Base-by-base conservation (phyloP, 352 stramenopile genomes). In the Globisporangium canariense region DNA sequence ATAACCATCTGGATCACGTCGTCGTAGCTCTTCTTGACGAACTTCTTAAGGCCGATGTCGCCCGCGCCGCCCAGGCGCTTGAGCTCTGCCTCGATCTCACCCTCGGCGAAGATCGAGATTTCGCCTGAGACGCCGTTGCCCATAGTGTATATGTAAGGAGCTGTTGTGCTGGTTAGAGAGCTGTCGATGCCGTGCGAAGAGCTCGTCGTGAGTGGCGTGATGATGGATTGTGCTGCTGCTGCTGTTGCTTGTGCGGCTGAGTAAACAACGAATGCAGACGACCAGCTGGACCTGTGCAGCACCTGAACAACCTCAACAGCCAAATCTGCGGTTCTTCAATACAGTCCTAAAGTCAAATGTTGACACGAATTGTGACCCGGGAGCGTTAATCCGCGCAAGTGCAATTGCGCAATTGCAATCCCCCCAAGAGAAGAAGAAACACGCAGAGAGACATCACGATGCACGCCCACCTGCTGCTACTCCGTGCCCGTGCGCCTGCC, bases 41-140 rank as follows among this genome's bases (percentile, higher is more conserved):
- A 58, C 58, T 93, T 75, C 70, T 91, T 90, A 63, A 91, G 68
- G 52, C 80, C 90, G 50, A 86, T 74, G 69, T 95, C 75, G 57
- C 78, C 80, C 0, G 78, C 72, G 66, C 80, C 85, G 58, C 83
- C 81, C 13, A 80, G 74, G 2, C 74, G 74, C 64, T 81, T 78
- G 64, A 96, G 81, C 65, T 91, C 83, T 11, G 73, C 73, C 55
- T 94, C 86, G 55, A 93, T 65, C 62, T 94, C 83, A 54, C 86
- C 88, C 40, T 90, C 81, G 13, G 75, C 82, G 65, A 94, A 96
- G 69, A 96, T 93, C 60, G 82, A 74, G 69, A 95, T 91, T 61
- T 91, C 82, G 7, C 58, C 78, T 1, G 84, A 91, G 53, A 77
- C 75, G 50, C 78, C 81, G 74, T 89, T 91, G 60, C 86, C 86